Conservation (phyloP, 78 protist genomes). For the Anaeramoeba ignava region DNA sequence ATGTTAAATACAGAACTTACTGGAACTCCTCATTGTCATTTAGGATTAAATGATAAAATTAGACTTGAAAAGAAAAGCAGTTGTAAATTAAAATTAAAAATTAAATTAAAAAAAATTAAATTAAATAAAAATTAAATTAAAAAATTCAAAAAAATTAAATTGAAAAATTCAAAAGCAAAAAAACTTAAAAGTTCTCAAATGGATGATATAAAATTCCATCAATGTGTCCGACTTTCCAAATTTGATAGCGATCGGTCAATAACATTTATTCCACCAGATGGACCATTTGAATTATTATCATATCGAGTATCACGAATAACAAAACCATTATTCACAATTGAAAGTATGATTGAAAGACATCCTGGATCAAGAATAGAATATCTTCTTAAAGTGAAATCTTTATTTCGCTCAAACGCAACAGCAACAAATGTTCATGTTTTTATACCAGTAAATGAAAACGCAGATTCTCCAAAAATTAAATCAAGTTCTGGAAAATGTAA, state of each 20-base stretch:
- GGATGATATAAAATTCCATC: slow-evolving; percentile 97
- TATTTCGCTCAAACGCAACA: slow-evolving; percentile 69
- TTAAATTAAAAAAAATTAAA: no score
- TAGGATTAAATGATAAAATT: no score
- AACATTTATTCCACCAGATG: slow-evolving; percentile 94
- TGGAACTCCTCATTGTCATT: no score
- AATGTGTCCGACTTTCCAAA: slow-evolving; percentile 84
- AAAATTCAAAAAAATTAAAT: no score
- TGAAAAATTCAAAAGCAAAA: no score
- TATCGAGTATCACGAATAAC: slow-evolving; percentile 79
- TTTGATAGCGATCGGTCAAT: slow-evolving; percentile 92
- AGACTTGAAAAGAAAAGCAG: no score
- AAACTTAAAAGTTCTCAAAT: no score
- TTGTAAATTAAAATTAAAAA: no score
- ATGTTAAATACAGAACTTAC: no score
- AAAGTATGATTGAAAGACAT: slow-evolving; percentile 66
- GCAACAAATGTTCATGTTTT: slow-evolving; percentile 84
- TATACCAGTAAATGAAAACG: slow-evolving; percentile 92
- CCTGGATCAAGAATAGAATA: slow-evolving; percentile 71
- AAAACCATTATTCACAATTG: slow-evolving; percentile 87
- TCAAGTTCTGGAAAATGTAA: slow-evolving; percentile 51
- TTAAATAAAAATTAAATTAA: no score
- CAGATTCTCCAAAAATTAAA: slow-evolving; percentile 84
- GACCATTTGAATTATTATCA: slow-evolving; percentile 93
- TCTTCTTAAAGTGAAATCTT: slow-evolving; percentile 65